Evolutionary conservation across 768 basidiomycete species (phyloP), one percentile per base, ranked within the genome.

Genomic region (Boletus pseudo-olivaceus): DNA sequence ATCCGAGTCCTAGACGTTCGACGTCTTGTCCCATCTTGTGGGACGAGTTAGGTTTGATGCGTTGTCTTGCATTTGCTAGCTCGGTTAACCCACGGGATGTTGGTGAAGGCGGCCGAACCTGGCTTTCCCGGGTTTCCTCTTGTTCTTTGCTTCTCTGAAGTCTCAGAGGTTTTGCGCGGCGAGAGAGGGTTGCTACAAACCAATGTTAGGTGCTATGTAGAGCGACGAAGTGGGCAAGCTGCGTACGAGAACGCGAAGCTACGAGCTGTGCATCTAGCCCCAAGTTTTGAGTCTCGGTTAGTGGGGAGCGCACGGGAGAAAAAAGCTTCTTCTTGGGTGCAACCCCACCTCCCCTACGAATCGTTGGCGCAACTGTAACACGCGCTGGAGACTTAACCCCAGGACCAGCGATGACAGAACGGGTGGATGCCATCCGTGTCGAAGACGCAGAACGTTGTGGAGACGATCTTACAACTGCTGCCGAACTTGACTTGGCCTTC

Each of bases 241-340:
- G 10, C 67, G 20, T 67, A 69, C 67, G 57, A 47, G 67, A 63
- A 40, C 39, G 58, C 19, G 53, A 54, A 47, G 41, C 29, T 37
- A 49, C 49, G 32, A 38, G 30, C 26, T 51, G 61, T 29, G 59
- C 52, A 51, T 35, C 45, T 7, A 57, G 49, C 26, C 47, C 58
- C 20, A 50, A 8, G 38, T 69, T 69, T 44, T 52, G 57, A 7
- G 55, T 59, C 45, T 69, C 67, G 1, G 58, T 58, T n/a, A 71
- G 50, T 4, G 67, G 70, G 15, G 34, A 50, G 49, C 66, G 63
- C 5, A 35, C 46, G 1, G 52, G 59, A 49, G 66, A 57, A 47
- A 55, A 55, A 11, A 43, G 30, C 30, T 71, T 69, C 56, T 65
- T 65, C 48, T 62, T 64, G 7, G 65, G 56, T 14, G 64, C 58